These are phyloP conservation scores for Candida mattraensis DNA, from an alignment of 805 yeast species.

Conservation along the genomic window DNA sequence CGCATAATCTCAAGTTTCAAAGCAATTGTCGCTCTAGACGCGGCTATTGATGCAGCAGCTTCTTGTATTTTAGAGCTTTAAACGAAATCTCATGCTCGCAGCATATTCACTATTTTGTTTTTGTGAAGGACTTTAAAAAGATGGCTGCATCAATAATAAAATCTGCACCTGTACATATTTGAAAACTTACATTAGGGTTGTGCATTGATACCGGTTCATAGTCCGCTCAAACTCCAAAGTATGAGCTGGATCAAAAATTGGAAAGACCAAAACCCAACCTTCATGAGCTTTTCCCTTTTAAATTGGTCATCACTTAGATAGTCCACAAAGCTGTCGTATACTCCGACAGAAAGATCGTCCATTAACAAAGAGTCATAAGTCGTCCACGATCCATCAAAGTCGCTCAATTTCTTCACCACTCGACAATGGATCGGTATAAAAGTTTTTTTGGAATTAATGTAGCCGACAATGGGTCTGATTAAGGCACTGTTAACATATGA, in stretches of 20 bases:
- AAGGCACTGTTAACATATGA: slow-evolving; percentile 91
- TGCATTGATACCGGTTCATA: slow-evolving; percentile 38
- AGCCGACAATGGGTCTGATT: slow-evolving; percentile 92
- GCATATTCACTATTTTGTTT: too few species aligned
- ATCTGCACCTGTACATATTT: too few species aligned
- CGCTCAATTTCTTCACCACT: slow-evolving; percentile 72
- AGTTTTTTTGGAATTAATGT: slow-evolving; percentile 86
- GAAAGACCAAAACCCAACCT: slow-evolving; percentile 91
- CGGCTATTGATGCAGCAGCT: too few species aligned
- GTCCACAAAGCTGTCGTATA: slow-evolving; percentile 85
- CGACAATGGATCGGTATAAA: slow-evolving; percentile 85
- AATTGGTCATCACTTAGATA: slow-evolving; percentile 88
- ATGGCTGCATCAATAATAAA: too few species aligned
- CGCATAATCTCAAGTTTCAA: too few species aligned
- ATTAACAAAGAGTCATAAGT: slow-evolving; percentile 84
- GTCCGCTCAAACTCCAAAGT: slow-evolving; percentile 77
- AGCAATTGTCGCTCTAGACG: too few species aligned
- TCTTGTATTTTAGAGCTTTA: too few species aligned
- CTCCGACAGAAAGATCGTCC: slow-evolving; percentile 88
- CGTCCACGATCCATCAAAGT: slow-evolving; percentile 97
- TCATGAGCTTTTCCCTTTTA: slow-evolving; percentile 65
- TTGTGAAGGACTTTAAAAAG: too few species aligned
- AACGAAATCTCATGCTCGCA: too few species aligned
- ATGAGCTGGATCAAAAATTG: slow-evolving; percentile 81
- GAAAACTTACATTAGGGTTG: too few species aligned